phyloP scores from a whole-genome alignment of 768 basidiomycete species.

The Pleurotus tuoliensis region DNA sequence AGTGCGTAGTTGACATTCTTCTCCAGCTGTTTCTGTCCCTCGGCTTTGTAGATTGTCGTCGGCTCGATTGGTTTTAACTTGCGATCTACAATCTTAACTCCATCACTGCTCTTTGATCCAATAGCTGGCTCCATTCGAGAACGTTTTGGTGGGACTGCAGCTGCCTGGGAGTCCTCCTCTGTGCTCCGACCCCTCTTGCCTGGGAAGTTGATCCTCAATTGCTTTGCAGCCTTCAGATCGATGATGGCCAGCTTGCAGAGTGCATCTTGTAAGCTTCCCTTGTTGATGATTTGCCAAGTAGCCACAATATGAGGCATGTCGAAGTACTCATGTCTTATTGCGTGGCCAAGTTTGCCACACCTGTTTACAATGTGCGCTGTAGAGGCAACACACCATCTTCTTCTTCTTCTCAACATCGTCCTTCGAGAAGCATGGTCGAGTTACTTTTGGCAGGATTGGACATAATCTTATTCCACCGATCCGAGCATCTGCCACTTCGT shows the following conservation, averaged over 20 bases:
- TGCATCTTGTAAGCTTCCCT: background rate
- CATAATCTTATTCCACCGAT: background rate
- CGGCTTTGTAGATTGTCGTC: background rate
- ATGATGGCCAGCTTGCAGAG: background rate
- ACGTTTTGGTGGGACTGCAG: background rate
- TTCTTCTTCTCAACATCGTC: no score
- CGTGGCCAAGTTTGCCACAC: slow-evolving; percentile 4
- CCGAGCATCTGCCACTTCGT: slow-evolving; percentile 3
- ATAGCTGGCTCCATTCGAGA: no score
- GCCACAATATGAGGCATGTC: slow-evolving; percentile 1
- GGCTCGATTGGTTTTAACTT: background rate
- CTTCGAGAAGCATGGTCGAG: no score
- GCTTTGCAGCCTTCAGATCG: background rate
- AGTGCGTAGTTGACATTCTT: slow-evolving; percentile 7
- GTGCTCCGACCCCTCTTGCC: background rate
- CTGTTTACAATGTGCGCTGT: background rate
- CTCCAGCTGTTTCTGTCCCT: slow-evolving; percentile 7
- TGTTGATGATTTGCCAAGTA: background rate
- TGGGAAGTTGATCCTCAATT: background rate
- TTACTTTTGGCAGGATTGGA: background rate
- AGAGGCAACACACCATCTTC: no score
- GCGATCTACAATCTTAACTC: background rate
- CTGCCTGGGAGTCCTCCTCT: background rate
- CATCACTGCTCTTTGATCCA: background rate
- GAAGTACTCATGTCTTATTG: background rate